phyloP scores from a whole-genome alignment of 140 eudicot genomes.

The Bidens hawaiensis region DNA sequence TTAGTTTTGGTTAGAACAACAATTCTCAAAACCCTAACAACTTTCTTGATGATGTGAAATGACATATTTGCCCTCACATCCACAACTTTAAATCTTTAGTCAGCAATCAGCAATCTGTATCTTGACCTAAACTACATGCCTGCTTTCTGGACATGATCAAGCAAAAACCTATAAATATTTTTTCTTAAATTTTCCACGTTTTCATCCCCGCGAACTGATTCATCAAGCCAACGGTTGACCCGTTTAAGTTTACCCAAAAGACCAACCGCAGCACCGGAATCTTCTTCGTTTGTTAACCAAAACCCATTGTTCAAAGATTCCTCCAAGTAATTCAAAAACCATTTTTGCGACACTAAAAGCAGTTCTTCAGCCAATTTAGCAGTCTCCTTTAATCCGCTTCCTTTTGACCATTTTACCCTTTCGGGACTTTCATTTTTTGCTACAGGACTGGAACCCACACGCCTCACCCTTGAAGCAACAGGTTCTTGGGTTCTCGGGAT shows the following conservation, averaged over 20 bases:
- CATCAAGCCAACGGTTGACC: slow-evolving; percentile 68
- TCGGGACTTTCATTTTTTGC: slow-evolving; percentile 22
- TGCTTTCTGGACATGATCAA: slow-evolving; percentile 51
- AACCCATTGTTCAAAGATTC: slow-evolving; percentile 43
- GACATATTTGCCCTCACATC: slow-evolving; percentile 21
- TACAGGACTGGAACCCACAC: slow-evolving; percentile 9
- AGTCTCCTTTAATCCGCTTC: slow-evolving; percentile 46
- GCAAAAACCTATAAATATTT: slow-evolving; percentile 50
- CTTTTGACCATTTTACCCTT: slow-evolving; percentile 37
- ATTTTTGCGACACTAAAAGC: slow-evolving; percentile 37
- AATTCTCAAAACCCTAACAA: slow-evolving; percentile 4
- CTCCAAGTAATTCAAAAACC: slow-evolving; percentile 74
- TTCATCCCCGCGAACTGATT: slow-evolving; percentile 38
- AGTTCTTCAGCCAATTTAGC: slow-evolving; percentile 52
- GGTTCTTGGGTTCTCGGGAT: slow-evolving; percentile 37
- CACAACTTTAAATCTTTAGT: slow-evolving; percentile 23
- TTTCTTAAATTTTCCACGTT: slow-evolving; percentile 54
- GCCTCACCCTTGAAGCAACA: slow-evolving; percentile 15
- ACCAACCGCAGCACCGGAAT: slow-evolving; percentile 25
- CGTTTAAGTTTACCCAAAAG: slow-evolving; percentile 65
- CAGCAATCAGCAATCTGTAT: slow-evolving; percentile 22
- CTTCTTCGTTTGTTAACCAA: slow-evolving; percentile 37
- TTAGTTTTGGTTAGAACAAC: slow-evolving; percentile 23
- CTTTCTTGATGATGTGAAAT: slow-evolving; percentile 13
- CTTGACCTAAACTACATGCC: slow-evolving; percentile 40